Evolutionary conservation across 352 stramenopile species (phyloP), one percentile per base, ranked within the genome.

Genomic region (Phytopythium aichiense): DNA sequence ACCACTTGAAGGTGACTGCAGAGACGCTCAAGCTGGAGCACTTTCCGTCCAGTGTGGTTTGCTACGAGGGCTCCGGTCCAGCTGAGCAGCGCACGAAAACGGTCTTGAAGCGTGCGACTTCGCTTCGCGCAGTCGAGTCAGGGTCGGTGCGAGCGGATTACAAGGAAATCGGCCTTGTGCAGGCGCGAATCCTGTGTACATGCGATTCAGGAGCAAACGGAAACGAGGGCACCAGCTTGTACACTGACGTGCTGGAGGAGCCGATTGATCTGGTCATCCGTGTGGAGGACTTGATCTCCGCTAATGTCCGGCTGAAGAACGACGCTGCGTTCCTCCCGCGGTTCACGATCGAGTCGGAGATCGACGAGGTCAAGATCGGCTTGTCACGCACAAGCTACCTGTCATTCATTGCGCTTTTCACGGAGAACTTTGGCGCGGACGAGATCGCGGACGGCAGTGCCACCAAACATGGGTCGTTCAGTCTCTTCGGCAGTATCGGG

Each of bases 371-470:
- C 12, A 66, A 72, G 54, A 56, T 64, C 13, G 62, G 72, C 16
- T 52, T 80, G 23, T 76, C 69, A 16, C 72, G 72, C 42, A 80
- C 72, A 0, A 72, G 64, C 51, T 94, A 94, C 59, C 52, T 92
- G 38, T 76, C 78, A 28, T 71, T 89, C n/a, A 68, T 94, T 7
- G 76, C 68, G 4, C 50, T 94, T 0, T 57, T 93, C 23, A 53
- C 76, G 35, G 73, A 92, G 22, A 94, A 94, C 65, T 90, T 94
- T 60, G 79, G 82, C 15, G 86, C 80, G 2, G 81, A 91, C 8
- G 67, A 83, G 35, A 67, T 90, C 8, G 59, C n/a, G 52, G 31
- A 28, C 37, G n/a, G 42, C 30, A 40, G 45, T 50, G 13, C 22
- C 58, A 20, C 40, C 7, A 15, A 64, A 45, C 42, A 62, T 16